Evolutionary conservation across 2,329 filamentous ascomycete species (phyloP).

Genomic region (Colletotrichum salicis): DNA sequence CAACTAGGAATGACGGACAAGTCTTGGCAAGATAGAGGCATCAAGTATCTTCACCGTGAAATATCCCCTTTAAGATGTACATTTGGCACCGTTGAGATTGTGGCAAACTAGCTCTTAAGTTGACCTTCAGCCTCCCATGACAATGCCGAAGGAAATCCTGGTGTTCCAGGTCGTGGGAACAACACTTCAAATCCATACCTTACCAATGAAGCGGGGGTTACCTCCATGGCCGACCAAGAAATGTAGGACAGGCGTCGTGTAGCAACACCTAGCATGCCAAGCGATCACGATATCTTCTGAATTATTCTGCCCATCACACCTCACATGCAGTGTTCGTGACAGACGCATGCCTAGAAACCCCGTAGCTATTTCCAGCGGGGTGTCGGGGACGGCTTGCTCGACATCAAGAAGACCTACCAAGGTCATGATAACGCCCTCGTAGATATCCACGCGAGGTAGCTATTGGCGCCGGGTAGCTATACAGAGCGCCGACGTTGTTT

Average conservation of each 20-base stretch:
- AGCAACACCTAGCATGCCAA: neutral
- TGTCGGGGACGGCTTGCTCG: neutral
- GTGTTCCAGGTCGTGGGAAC: neutral
- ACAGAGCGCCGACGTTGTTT: neutral
- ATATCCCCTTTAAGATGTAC: too few relatives aligned
- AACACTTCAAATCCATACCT: neutral
- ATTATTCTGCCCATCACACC: neutral
- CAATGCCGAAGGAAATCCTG: too few relatives aligned
- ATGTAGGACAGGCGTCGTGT: neutral
- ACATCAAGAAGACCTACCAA: neutral
- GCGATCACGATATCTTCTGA: neutral
- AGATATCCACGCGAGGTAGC: too few relatives aligned
- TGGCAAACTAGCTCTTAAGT: too few relatives aligned
- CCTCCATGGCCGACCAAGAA: neutral
- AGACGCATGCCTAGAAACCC: neutral
- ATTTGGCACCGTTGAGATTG: too few relatives aligned
- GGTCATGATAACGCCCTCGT: neutral
- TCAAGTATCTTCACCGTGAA: too few relatives aligned
- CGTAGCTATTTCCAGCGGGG: constrained; percentile 4
- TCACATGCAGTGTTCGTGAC: neutral
- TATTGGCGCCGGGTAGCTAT: neutral
- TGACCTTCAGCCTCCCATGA: too few relatives aligned
- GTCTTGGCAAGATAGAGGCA: too few relatives aligned
- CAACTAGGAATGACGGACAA: too few relatives aligned
- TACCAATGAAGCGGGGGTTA: neutral